Evolutionary conservation across 2,329 filamentous ascomycete species (phyloP).

Genomic region (Sporothrix schenckii): DNA sequence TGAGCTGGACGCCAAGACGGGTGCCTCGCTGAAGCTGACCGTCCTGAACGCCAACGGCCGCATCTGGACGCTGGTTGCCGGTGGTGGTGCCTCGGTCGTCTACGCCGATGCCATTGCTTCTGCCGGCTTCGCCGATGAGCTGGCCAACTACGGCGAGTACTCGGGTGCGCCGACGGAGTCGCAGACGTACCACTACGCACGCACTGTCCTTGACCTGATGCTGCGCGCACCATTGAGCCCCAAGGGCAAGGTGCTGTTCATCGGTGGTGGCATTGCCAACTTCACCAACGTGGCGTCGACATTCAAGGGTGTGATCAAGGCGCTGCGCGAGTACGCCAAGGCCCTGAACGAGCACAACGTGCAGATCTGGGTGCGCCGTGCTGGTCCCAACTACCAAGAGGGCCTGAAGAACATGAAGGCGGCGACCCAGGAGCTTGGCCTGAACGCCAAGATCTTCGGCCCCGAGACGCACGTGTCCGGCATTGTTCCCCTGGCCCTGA

Average conservation of each 20-base stretch:
- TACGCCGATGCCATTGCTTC: constrained; percentile 99
- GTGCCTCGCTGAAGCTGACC: constrained; percentile 97
- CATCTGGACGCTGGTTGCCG: constrained; percentile 97
- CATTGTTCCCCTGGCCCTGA: constrained; percentile 89
- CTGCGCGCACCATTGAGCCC: constrained; percentile 81
- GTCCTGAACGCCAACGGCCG: constrained; percentile 89
- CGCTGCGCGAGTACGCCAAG: constrained; percentile 84
- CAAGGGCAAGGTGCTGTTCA: constrained; percentile 98
- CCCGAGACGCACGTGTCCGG: constrained; percentile 95
- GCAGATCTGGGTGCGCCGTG: constrained; percentile 90
- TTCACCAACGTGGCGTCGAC: constrained; percentile 99
- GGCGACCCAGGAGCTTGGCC: constrained; percentile 87
- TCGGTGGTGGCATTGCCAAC: constrained; percentile 99
- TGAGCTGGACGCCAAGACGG: constrained; percentile 98
- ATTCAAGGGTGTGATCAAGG: constrained; percentile 99
- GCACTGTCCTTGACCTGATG: constrained; percentile 96
- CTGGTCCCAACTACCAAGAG: constrained; percentile 99
- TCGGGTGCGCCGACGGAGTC: constrained; percentile 98
- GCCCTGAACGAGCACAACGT: constrained; percentile 94
- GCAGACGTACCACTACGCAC: constrained; percentile 98
- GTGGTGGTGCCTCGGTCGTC: constrained; percentile 98
- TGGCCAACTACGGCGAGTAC: constrained; percentile 99
- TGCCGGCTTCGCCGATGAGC: constrained; percentile 89
- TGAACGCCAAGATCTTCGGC: constrained; percentile 67
- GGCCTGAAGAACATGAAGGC: constrained; percentile 99